phyloP scores from a whole-genome alignment of 768 basidiomycete genomes.

The Symmetrospora coprosmae region DNA sequence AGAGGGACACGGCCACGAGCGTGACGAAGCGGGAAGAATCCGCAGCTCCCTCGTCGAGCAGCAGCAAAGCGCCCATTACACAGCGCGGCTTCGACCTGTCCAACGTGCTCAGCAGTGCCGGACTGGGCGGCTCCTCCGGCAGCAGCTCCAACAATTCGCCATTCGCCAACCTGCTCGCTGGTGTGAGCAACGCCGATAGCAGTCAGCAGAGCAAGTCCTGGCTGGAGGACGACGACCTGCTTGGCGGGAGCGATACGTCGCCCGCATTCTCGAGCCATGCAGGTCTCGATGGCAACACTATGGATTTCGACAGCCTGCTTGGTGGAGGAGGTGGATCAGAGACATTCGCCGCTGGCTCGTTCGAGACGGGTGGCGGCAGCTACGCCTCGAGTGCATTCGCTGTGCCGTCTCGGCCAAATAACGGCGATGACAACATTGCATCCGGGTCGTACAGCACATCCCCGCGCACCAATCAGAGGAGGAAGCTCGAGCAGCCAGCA shows the following conservation, averaged over 20 bases:
- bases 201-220: conserved; percentile 9
- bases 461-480: neutral
- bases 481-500: neutral
- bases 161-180: neutral
- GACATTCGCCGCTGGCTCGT: too few relatives aligned
- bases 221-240: conserved; percentile 9
- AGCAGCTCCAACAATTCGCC: too few relatives aligned
- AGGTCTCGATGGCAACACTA: neutral
- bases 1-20: neutral
- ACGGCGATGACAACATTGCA: neutral
- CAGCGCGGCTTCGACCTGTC: conserved; percentile 7
- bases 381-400: conserved; percentile 2
- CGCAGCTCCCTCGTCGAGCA: neutral
- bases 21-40: conserved; percentile 3
- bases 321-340: too few relatives aligned
- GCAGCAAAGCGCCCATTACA: neutral
- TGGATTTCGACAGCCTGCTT: conserved; percentile 19
- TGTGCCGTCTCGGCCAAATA: neutral
- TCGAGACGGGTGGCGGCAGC: neutral
- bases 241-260: conserved; percentile 2
- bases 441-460: neutral
- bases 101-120: too few relatives aligned
- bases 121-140: neutral
- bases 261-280: neutral
- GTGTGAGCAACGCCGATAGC: neutral